These are phyloP conservation scores for Calycina herbarum DNA, from an alignment of 2,329 filamentous ascomycete genomes.

Conservation along the genomic window DNA sequence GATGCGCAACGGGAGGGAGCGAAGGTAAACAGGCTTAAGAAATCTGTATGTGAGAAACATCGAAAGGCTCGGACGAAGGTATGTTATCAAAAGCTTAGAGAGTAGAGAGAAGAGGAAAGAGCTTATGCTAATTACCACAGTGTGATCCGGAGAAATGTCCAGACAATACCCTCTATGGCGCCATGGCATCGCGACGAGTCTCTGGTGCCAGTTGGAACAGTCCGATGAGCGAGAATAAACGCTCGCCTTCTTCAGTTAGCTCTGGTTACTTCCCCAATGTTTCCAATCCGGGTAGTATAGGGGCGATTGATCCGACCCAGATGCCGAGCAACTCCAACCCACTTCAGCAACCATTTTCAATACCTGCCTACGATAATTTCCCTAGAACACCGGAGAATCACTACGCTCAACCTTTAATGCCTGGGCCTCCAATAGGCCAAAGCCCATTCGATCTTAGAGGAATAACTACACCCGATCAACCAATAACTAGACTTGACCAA, in stretches of 20 bases:
- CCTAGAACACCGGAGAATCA: background rate
- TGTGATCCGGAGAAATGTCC: slow-evolving; percentile 1
- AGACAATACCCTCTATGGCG: background rate
- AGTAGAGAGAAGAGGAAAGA: background rate
- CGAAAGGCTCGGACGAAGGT: background rate
- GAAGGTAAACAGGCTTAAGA: background rate
- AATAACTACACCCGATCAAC: background rate
- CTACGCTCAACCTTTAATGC: background rate
- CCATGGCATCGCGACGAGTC: background rate
- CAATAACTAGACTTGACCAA: background rate
- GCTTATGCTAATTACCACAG: background rate
- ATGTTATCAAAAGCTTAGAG: background rate
- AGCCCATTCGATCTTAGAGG: background rate
- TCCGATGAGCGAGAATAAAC: background rate
- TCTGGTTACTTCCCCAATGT: background rate
- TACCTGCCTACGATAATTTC: background rate
- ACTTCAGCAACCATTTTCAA: background rate
- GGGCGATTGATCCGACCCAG: background rate
- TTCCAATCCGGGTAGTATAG: background rate
- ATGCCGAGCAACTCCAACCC: background rate
- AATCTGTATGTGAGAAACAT: background rate
- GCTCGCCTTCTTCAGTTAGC: background rate
- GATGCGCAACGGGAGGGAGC: background rate
- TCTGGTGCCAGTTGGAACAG: background rate
- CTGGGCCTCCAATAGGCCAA: background rate